Evolutionary conservation across 1,139 yeast genomes (phyloP).

Genomic region (Oligophagozyma castellii): DNA sequence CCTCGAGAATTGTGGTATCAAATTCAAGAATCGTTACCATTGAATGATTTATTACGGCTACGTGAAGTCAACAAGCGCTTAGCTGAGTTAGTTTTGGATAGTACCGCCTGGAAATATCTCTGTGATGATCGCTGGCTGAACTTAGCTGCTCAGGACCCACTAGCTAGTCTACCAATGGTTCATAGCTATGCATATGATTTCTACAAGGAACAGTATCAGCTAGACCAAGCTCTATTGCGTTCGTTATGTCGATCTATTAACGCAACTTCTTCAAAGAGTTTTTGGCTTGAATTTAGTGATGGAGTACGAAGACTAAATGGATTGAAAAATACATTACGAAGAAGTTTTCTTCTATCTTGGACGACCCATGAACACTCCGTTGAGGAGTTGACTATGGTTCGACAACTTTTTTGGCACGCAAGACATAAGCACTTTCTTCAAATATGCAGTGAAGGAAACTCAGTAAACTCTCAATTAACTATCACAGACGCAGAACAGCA

Average conservation of each 20-base stretch:
- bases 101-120: conserved; percentile 1
- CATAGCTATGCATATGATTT: not conserved
- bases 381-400: conserved; percentile 6
- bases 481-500: conserved; percentile 9
- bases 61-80: conserved; percentile 1
- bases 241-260: no score
- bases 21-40: not conserved
- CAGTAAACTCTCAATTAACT: conserved; percentile 3
- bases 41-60: not conserved
- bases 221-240: conserved; percentile 1
- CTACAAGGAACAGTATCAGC: not conserved
- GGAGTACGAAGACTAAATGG: not conserved
- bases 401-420: conserved; percentile 7
- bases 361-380: conserved; percentile 1
- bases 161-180: not conserved
- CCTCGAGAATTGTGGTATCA: conserved; percentile 2
- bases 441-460: conserved; percentile 4
- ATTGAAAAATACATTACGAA: not conserved
- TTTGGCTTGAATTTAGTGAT: no score
- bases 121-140: conserved; percentile 1
- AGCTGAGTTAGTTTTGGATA: not conserved
- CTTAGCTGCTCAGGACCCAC: not conserved
- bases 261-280: not conserved
- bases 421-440: conserved; percentile 12
- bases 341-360: conserved; percentile 3